A percentile compares a stretch with the other conserved stretches of the same genome.
Conservation (phyloP, 148 eudicot species). For the Talinum fruticosum region DNA sequence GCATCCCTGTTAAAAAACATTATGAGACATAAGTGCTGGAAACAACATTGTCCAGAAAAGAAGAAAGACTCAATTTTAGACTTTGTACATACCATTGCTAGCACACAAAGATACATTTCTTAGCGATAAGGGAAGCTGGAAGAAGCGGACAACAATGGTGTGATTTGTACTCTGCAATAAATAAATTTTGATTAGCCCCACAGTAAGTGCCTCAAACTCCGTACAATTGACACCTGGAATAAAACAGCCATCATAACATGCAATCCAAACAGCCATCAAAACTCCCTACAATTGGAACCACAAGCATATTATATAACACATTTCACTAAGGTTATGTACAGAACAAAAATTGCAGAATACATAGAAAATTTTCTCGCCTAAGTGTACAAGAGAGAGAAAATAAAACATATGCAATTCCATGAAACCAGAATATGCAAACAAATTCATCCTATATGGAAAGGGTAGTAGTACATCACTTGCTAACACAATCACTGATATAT, state of each 20-base stretch:
- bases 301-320: neutral
- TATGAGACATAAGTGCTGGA: neutral
- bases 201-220: neutral
- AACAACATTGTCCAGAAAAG: neutral
- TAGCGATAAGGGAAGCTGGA: constrained; percentile 80
- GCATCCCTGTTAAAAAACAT: constrained; percentile 39
- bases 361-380: neutral
- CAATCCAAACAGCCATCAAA: too few relatives aligned
- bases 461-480: neutral
- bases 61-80: neutral
- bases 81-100: constrained; percentile 46
- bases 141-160: constrained; percentile 57
- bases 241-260: neutral
- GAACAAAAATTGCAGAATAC: neutral
- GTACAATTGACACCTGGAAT: neutral
- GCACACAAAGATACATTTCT: constrained; percentile 61
- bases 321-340: neutral
- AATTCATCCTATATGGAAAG: neutral
- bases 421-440: neutral
- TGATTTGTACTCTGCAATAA: constrained; percentile 51
- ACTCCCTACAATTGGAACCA: too few relatives aligned
- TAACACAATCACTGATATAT: neutral
- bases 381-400: neutral
- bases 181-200: constrained; percentile 13
- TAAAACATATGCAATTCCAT: neutral